Evolutionary conservation across 495 filamentous ascomycete species (phyloP), one percentile per base, ranked within the genome.

Genomic region (Hypoxylon perforatum): DNA sequence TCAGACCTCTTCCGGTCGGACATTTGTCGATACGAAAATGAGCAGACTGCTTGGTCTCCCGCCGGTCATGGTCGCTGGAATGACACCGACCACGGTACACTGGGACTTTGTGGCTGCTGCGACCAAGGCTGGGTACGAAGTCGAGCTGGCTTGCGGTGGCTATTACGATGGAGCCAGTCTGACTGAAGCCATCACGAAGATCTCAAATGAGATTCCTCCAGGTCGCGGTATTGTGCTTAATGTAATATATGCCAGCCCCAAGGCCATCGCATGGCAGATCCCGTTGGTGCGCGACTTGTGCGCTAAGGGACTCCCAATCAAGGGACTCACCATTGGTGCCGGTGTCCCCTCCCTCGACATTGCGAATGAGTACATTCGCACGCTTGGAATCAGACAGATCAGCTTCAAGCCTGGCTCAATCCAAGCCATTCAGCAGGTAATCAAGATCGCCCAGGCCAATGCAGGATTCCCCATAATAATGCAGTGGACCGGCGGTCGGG

Each of bases 31-130:
- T 76, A 96, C 92, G 23, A 94, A 92, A 81, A 93, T 95, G 88
- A 93, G 90, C 73, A 81, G 92, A 65, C 77, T 94, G 28, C 80
- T 95, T 25, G 91, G 92, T 35, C 84, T 92, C 19, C 91, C 92
- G 1, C 92, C 94, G 0, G 81, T 98, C 50, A 91, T 97, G 88
- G 92, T 97, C 12, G 92, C 94, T 33, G 94, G 93, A 71, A 98
- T 98, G 94, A 98, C 94, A 2, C 94, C 94, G 14, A 90, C 89
- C 65, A 98, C 94, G 14, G 93, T 97, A 1, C 87, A 93, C 23
- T 97, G 92, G 92, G 92, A 97, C 72, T 97, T 98, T 69, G 91
- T 97, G 36, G 91, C 92, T n/a, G 92, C 93, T 1, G 94, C 91
- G 0, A 97, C 96, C 90, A 96, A 94, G 60, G 93, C 94, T 51